Conservation (phyloP, 148 eudicot species). For the Rhododendron henanense region DNA sequence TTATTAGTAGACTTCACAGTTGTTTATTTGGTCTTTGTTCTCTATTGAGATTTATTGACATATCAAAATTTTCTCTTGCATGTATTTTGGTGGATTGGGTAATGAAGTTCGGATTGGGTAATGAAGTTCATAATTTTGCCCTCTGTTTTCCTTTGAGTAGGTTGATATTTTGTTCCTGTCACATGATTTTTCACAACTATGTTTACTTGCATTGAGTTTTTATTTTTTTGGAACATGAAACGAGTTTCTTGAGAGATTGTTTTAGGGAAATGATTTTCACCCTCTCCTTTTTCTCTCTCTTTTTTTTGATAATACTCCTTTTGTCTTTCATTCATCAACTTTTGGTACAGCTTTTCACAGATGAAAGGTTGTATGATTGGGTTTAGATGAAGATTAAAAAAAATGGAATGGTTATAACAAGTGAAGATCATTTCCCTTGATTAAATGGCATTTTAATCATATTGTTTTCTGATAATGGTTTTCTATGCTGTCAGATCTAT, state of each 20-base stretch:
- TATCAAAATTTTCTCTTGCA: neutral
- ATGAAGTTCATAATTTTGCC: neutral
- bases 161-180: neutral
- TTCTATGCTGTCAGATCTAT: conserved; percentile 42
- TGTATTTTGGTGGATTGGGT: neutral
- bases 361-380: neutral
- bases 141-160: neutral
- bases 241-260: neutral
- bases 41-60: neutral
- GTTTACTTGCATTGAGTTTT: neutral
- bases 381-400: neutral
- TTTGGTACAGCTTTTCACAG: neutral
- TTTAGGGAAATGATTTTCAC: neutral
- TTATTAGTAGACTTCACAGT: neutral
- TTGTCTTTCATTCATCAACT: neutral
- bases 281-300: neutral
- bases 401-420: neutral
- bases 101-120: neutral
- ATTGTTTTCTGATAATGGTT: neutral
- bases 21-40: neutral
- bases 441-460: neutral
- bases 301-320: neutral
- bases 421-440: neutral
- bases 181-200: neutral
- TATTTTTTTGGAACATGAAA: neutral